Base-by-base conservation (phyloP, 129 eudicot genomes). In the Erigeron canadensis region DNA sequence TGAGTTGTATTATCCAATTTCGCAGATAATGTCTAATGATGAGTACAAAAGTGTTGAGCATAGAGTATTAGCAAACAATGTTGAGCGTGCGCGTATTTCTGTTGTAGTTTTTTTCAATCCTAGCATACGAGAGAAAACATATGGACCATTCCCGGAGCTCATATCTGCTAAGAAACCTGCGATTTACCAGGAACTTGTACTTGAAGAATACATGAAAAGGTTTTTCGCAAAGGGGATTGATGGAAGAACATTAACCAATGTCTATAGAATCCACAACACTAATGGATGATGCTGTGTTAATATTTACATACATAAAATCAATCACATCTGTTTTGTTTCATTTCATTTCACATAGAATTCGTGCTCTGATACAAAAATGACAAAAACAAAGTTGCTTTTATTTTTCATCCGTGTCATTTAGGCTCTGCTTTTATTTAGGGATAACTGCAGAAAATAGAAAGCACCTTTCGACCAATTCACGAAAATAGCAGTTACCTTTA, bases 11-110 rank as follows among this genome's bases (percentile, higher is more conserved):
- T 47, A 0, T 47, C 15, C 53, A 48, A 56, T 68, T 65, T 51
- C 43, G 45, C 77, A 84, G 92, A 81, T 87, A 28, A 69, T 84
- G 72, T 87, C 92, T 1, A 84, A 87, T 34, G 88, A 81, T 67
- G 77, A 68, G 60, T 79, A 81, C 85, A 81, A 70, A 67, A 84
- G 88, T 12, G 88, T 70, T 65, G 75, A 81, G 69, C 89, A 84
- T 74, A 66, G 89, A 38, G 93, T 84, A 15, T 10, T 84, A 72
- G 87, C 89, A 11, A 87, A 84, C 66, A 77, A 75, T 9, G 43
- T 65, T 45, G 55, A 67, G 9, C 83, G 79, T 12, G 81, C 89
- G 19, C 86, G 93, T 10, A 75, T 87, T 10, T 84, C 93, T 17
- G 67, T 77, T 68, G 78, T 85, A 15, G 73, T 77, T 15, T 87